phyloP scores from a whole-genome alignment of 148 eudicot genomes.

The Hydrangea macrophylla region DNA sequence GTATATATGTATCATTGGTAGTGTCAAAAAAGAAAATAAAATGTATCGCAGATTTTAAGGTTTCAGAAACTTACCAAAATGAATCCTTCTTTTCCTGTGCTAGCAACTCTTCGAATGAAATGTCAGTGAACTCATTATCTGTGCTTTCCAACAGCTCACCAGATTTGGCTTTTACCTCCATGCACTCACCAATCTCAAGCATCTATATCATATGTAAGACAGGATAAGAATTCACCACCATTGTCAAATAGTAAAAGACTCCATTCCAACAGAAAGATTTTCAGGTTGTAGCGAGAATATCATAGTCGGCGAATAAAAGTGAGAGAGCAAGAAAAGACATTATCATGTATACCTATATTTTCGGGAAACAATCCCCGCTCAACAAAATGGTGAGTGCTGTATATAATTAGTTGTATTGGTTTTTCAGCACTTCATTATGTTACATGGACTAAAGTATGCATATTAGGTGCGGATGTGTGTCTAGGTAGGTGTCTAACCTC shows the following conservation, averaged over 20 bases:
- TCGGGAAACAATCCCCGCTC: neutral
- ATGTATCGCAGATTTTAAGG: neutral
- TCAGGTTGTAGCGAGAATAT: neutral
- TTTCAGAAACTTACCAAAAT: conserved; percentile 46
- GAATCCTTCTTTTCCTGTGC: conserved; percentile 72
- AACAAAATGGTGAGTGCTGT: neutral
- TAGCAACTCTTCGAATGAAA: conserved; percentile 66
- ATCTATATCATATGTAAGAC: conserved; percentile 37
- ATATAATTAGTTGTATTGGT: neutral
- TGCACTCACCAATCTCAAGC: conserved; percentile 48
- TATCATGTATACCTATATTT: neutral
- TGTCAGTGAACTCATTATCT: conserved; percentile 35
- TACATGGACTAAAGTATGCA: no score
- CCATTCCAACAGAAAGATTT: neutral
- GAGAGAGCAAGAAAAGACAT: no score
- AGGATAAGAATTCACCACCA: neutral
- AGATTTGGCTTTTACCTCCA: conserved; percentile 52
- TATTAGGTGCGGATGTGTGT: no score
- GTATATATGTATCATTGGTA: neutral
- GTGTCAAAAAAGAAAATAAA: neutral
- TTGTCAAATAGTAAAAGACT: neutral
- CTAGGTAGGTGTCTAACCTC: no score
- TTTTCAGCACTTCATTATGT: neutral
- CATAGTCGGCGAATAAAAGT: neutral
- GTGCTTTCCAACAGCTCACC: conserved; percentile 30